phyloP scores from a whole-genome alignment of 805 yeast genomes.

The Candida boleticola region DNA sequence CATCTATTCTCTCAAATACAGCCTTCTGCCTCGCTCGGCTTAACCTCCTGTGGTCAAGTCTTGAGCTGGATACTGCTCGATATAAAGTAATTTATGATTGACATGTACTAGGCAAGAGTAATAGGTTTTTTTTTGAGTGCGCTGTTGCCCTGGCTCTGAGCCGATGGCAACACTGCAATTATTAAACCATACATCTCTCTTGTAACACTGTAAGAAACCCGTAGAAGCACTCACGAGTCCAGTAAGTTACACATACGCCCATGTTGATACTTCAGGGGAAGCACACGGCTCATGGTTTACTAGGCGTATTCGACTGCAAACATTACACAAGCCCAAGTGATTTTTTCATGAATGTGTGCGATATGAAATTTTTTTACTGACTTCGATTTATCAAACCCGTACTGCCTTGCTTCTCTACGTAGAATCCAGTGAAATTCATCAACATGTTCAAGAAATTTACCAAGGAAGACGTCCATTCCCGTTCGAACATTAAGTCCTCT shows the following conservation, averaged over 20 bases:
- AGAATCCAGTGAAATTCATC: too few relatives aligned
- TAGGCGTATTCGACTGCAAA: too few relatives aligned
- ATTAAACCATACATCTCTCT: conserved; percentile 38
- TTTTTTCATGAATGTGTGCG: too few relatives aligned
- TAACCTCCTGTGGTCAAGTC: conserved; percentile 25
- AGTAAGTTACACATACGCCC: too few relatives aligned
- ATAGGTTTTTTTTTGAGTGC: conserved; percentile 47
- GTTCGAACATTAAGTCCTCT: conserved; percentile 89
- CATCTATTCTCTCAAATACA: too few relatives aligned
- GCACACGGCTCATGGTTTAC: too few relatives aligned
- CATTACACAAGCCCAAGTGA: too few relatives aligned
- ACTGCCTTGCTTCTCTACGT: too few relatives aligned
- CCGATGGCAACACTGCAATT: conserved; percentile 46
- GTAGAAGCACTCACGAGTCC: neutral
- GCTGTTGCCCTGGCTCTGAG: conserved; percentile 35
- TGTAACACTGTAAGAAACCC: too few relatives aligned
- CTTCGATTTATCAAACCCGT: too few relatives aligned
- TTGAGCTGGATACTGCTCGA: conserved; percentile 43
- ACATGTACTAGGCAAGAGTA: conserved; percentile 38
- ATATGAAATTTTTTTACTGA: too few relatives aligned
- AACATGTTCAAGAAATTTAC: conserved; percentile 63
- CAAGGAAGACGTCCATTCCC: conserved; percentile 83
- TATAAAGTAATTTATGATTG: neutral
- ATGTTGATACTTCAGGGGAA: too few relatives aligned
- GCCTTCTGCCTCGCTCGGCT: conserved; percentile 54